phyloP scores from a whole-genome alignment of 2,329 filamentous ascomycete genomes.

The Cordyceps militaris region DNA sequence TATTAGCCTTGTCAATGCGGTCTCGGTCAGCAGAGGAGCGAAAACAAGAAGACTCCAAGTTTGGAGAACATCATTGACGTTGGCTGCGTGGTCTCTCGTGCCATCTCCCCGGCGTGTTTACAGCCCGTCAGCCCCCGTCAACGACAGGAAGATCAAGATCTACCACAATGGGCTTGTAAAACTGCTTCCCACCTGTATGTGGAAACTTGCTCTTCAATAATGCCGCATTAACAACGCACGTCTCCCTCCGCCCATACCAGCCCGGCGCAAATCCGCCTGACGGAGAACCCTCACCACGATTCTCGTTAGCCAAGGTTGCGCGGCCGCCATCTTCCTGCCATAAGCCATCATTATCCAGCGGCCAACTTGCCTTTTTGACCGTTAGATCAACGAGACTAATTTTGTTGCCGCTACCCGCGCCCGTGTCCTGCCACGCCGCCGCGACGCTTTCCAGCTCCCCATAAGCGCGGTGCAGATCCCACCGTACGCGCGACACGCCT shows the following conservation, averaged over 20 bases:
- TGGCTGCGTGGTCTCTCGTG: too few relatives aligned
- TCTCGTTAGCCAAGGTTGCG: not conserved
- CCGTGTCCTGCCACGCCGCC: conserved; percentile 53
- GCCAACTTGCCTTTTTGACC: not conserved
- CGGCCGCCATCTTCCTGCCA: not conserved
- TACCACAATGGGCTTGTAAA: conserved; percentile 78
- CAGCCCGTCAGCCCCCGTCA: not conserved
- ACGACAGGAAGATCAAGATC: conserved; percentile 65
- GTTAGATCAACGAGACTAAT: not conserved
- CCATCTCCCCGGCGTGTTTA: too few relatives aligned
- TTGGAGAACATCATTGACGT: too few relatives aligned
- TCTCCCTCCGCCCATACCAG: conserved; percentile 51
- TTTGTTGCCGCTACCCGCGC: conserved; percentile 41
- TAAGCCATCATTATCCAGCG: conserved; percentile 1
- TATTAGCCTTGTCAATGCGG: too few relatives aligned
- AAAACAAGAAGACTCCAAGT: too few relatives aligned
- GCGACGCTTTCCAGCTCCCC: conserved; percentile 30
- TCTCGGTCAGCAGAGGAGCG: too few relatives aligned
- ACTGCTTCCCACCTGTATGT: conserved; percentile 52
- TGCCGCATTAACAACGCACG: conserved; percentile 73
- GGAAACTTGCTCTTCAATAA: conserved; percentile 64
- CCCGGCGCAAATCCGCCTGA: conserved; percentile 31
- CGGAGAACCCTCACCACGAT: not conserved
- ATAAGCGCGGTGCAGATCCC: conserved; percentile 41
- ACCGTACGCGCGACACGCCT: conserved; percentile 55